These are phyloP conservation scores for Arctium minus DNA, from an alignment of 129 eudicot genomes.

Conservation along the genomic window DNA sequence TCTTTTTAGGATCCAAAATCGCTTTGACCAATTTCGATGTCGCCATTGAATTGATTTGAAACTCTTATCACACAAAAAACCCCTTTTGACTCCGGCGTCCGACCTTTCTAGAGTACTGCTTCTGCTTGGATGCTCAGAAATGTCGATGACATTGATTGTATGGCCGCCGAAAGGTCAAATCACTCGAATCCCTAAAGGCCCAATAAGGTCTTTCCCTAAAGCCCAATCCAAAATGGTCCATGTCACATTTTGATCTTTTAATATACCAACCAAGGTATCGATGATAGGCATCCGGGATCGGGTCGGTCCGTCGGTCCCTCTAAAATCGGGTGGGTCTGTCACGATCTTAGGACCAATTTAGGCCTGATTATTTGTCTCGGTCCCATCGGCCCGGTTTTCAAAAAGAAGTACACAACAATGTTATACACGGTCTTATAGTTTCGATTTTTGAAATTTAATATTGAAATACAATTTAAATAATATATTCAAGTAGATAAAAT, in stretches of 20 bases:
- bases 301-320: no score
- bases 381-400: no score
- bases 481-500: no score
- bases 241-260: neutral
- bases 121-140: neutral
- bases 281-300: no score
- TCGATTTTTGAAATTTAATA: no score
- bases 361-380: no score
- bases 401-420: no score
- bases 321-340: no score
- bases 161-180: neutral
- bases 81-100: neutral
- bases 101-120: conserved; percentile 6
- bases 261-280: no score
- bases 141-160: neutral
- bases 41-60: conserved; percentile 29
- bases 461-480: no score
- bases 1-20: conserved; percentile 50
- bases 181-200: neutral
- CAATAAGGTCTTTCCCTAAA: neutral
- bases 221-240: neutral
- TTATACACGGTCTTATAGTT: no score
- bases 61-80: neutral
- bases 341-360: no score
- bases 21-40: conserved; percentile 33